Evolutionary conservation across 805 yeast genomes (phyloP).

Genomic region (Brettanomyces anomalus): DNA sequence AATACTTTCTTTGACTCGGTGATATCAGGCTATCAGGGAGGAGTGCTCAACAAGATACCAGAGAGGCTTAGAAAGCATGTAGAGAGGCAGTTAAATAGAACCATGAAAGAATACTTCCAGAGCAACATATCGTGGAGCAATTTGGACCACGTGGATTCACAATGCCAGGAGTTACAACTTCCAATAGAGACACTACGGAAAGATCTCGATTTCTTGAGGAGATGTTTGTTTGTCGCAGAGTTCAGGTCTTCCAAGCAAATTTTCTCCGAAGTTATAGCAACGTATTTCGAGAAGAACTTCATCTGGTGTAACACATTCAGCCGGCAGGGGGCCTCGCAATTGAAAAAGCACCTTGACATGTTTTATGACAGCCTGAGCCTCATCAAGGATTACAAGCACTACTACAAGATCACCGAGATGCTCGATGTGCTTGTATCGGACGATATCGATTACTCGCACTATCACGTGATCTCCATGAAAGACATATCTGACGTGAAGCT

Average conservation of each 20-base stretch:
- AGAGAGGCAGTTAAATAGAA: constrained; percentile 27
- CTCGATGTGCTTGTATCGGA: constrained; percentile 8
- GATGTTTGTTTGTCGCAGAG: constrained; percentile 24
- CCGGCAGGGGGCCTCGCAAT: constrained; percentile 25
- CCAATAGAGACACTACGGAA: constrained; percentile 19
- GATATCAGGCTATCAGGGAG: constrained; percentile 27
- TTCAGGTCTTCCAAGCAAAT: constrained; percentile 16
- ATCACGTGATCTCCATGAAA: background rate
- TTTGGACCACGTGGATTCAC: constrained; percentile 1
- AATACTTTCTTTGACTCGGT: constrained; percentile 37
- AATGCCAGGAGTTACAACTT: constrained; percentile 17
- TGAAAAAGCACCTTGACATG: constrained; percentile 23
- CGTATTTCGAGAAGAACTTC: constrained; percentile 29
- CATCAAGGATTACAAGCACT: constrained; percentile 14
- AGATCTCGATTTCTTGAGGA: constrained; percentile 23
- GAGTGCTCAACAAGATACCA: constrained; percentile 22
- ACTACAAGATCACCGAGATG: constrained; percentile 14
- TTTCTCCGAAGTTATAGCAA: constrained; percentile 23
- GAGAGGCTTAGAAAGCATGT: constrained; percentile 23
- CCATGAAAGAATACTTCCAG: constrained; percentile 29
- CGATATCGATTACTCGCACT: background rate
- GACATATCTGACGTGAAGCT: background rate
- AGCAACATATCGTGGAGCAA: constrained; percentile 21
- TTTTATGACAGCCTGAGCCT: constrained; percentile 22
- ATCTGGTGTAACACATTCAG: constrained; percentile 30